Evolutionary conservation across 306 rosid species (phyloP).

Genomic region (Hylodesmum podocarpum): DNA sequence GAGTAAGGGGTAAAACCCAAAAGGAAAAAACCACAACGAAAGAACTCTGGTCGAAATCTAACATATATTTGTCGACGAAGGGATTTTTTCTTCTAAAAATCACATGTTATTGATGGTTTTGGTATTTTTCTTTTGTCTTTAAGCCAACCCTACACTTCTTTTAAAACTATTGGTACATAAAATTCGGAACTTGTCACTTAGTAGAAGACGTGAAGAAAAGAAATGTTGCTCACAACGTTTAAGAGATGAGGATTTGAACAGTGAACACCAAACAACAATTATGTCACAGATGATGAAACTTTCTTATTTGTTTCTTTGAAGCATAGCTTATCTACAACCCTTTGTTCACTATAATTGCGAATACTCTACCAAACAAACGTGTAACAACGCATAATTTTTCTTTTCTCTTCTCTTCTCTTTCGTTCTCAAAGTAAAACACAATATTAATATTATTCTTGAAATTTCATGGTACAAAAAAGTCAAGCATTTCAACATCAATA

Average conservation of each 20-base stretch:
- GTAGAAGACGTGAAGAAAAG: neutral
- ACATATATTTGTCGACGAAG: neutral
- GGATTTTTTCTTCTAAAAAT: neutral
- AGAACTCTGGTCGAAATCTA: neutral
- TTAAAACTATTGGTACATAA: neutral
- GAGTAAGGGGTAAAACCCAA: neutral
- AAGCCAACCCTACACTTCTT: neutral
- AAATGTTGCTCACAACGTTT: neutral
- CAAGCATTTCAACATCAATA: neutral
- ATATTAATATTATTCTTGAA: neutral
- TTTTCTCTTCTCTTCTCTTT: neutral
- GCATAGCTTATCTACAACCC: neutral
- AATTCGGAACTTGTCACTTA: neutral
- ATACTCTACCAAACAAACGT: neutral
- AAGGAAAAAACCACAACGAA: neutral
- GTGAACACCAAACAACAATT: neutral
- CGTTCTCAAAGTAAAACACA: neutral
- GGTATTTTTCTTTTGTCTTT: neutral
- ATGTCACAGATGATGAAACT: neutral
- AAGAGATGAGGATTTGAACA: neutral
- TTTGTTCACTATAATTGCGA: neutral
- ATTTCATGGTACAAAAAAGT: neutral
- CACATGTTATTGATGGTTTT: neutral
- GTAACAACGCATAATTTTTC: neutral
- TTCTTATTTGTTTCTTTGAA: neutral